Conservation (phyloP, 1,139 yeast genomes). For the Debaryomycetaceae sp. region DNA sequence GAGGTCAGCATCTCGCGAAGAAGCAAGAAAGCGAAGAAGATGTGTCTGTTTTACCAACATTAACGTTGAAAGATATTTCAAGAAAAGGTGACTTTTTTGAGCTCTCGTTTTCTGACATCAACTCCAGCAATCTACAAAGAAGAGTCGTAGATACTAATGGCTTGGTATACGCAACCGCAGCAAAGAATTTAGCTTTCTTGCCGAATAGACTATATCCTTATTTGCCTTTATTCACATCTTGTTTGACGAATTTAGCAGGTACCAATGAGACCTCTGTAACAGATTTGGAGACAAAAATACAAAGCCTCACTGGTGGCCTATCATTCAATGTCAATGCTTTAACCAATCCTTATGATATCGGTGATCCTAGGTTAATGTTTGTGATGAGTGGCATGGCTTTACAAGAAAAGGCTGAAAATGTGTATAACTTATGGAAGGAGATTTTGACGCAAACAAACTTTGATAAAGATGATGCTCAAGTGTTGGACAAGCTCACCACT, state of each 20-base stretch:
- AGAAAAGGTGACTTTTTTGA: conserved; percentile 46
- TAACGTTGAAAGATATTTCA: conserved; percentile 70
- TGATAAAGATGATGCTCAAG: conserved; percentile 38
- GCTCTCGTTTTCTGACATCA: conserved; percentile 25
- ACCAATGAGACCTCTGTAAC: conserved; percentile 69
- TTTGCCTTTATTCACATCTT: conserved; percentile 73
- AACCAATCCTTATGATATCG: conserved; percentile 52
- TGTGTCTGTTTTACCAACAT: conserved; percentile 73
- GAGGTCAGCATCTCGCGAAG: conserved; percentile 58
- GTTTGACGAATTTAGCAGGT: conserved; percentile 80
- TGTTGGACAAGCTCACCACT: conserved; percentile 67
- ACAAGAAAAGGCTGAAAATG: conserved; percentile 56
- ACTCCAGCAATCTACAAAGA: conserved; percentile 33
- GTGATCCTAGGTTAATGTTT: conserved; percentile 43
- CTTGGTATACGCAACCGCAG: conserved; percentile 64
- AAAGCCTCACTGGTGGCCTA: conserved; percentile 81
- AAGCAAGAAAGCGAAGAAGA: conserved; percentile 72
- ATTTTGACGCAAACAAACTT: conserved; percentile 70
- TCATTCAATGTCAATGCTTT: conserved; percentile 55
- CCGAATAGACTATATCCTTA: conserved; percentile 64
- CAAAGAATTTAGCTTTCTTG: conserved; percentile 50
- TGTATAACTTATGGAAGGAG: conserved; percentile 67
- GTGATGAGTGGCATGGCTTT: conserved; percentile 69
- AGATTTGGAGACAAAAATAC: conserved; percentile 80
- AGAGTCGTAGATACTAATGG: conserved; percentile 72